phyloP scores from a whole-genome alignment of 2,329 filamentous ascomycete species.

The Nemania sp. region DNA sequence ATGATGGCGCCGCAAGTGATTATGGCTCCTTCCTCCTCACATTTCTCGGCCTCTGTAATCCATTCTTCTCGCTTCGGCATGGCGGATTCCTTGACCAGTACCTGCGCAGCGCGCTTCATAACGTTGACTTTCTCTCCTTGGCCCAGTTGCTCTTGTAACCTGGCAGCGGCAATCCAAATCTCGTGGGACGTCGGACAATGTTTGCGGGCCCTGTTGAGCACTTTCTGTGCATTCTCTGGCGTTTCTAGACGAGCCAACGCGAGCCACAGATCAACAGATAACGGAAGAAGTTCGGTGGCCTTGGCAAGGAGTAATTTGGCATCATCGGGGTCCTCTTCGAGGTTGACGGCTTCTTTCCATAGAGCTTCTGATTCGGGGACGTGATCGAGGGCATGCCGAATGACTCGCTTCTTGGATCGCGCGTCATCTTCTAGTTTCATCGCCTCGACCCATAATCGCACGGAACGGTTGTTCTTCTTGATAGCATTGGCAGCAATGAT shows the following conservation, averaged over 20 bases:
- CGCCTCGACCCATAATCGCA: slow-evolving; percentile 90
- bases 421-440: slow-evolving; percentile 87
- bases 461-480: slow-evolving; percentile 85
- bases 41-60: slow-evolving; percentile 93
- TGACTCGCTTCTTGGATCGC: slow-evolving; percentile 87
- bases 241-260: slow-evolving; percentile 88
- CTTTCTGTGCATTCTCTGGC: slow-evolving; percentile 89
- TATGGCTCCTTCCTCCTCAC: slow-evolving; percentile 87
- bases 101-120: slow-evolving; percentile 91
- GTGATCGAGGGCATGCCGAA: slow-evolving; percentile 87
- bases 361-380: slow-evolving; percentile 92
- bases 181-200: slow-evolving; percentile 91
- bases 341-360: slow-evolving; percentile 97
- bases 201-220: slow-evolving; percentile 93
- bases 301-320: slow-evolving; percentile 89
- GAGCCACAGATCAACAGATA: slow-evolving; percentile 94
- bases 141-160: slow-evolving; percentile 86
- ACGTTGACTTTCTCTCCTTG: slow-evolving; percentile 81
- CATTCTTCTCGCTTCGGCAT: slow-evolving; percentile 98
- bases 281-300: slow-evolving; percentile 91
- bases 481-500: slow-evolving; percentile 94
- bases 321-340: slow-evolving; percentile 88
- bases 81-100: slow-evolving; percentile 85
- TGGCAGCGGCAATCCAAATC: slow-evolving; percentile 93
- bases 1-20: slow-evolving; percentile 90